Percentiles rank a stretch among this genome's conserved stretches.
Conservation (phyloP, 805 yeast genomes). For the Myxozyma lipomycoides region DNA sequence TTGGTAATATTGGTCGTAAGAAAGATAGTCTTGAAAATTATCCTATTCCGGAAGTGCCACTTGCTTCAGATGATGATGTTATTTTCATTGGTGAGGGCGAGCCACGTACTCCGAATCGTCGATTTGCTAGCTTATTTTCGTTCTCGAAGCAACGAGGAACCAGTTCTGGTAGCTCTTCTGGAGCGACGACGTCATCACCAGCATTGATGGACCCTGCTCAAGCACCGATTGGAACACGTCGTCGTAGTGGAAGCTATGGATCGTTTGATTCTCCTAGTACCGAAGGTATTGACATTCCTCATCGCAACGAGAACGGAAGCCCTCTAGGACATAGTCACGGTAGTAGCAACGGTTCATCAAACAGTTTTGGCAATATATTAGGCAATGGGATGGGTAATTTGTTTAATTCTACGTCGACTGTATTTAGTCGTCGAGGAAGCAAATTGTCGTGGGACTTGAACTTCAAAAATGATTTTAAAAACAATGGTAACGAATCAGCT, state of each 20-base stretch:
- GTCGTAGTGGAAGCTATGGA: slow-evolving; percentile 11
- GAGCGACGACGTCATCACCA: background rate
- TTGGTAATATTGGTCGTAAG: slow-evolving; percentile 18
- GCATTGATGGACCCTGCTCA: slow-evolving; percentile 1
- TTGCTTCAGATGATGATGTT: slow-evolving; percentile 15
- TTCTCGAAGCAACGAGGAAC: slow-evolving; percentile 11
- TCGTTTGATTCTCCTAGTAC: background rate
- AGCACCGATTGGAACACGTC: slow-evolving; percentile 21
- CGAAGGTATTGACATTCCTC: background rate
- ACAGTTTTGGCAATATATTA: slow-evolving; percentile 1
- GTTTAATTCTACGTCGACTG: slow-evolving; percentile 9
- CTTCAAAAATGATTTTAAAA: background rate
- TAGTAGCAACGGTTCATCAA: background rate
- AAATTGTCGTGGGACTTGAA: slow-evolving; percentile 20
- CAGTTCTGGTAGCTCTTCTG: background rate
- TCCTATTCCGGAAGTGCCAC: background rate
- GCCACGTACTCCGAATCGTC: slow-evolving; percentile 19
- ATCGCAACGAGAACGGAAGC: background rate
- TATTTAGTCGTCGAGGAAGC: slow-evolving; percentile 16
- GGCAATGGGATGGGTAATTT: slow-evolving; percentile 17
- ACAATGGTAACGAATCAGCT: background rate
- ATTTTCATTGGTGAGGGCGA: slow-evolving; percentile 11
- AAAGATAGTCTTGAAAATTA: slow-evolving; percentile 17
- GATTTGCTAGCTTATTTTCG: slow-evolving; percentile 19
- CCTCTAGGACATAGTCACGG: background rate